Evolutionary conservation across 2,329 filamentous ascomycete species (phyloP).

Genomic region (Fusarium torreyae): DNA sequence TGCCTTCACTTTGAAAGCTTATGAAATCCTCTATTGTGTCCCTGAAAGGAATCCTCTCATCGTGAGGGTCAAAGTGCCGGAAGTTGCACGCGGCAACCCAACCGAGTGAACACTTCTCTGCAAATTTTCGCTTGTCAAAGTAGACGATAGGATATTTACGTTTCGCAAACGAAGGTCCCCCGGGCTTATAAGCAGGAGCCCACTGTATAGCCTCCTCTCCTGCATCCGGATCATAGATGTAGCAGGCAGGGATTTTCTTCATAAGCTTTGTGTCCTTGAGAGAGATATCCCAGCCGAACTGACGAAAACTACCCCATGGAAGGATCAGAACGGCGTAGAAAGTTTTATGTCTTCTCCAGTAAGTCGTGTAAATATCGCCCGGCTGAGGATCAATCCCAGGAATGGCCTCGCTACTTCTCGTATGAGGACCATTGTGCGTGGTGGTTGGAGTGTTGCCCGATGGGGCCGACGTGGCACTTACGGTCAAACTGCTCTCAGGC

Average conservation of each 20-base stretch:
- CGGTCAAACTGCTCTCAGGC: not conserved
- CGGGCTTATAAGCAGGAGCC: not conserved
- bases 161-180: fast-evolving
- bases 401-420: not conserved
- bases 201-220: not conserved
- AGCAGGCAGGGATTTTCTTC: conserved; percentile 1
- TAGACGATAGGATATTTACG: conserved; percentile 24
- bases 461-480: not conserved
- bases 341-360: not conserved
- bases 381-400: conserved; percentile 3
- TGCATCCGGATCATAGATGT: not conserved
- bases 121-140: conserved; percentile 7
- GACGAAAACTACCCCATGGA: not conserved
- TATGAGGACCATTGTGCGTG: not conserved
- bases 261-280: not conserved
- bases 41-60: not conserved
- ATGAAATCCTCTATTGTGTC: not conserved
- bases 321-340: conserved; percentile 12
- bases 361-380: conserved; percentile 11
- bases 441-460: not conserved
- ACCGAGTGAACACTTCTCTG: not conserved
- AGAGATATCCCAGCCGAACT: not conserved
- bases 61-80: not conserved
- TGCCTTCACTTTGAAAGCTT: not conserved
- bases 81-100: conserved; percentile 13